These are phyloP conservation scores for Boletus tomentosulus DNA, from an alignment of 768 basidiomycete species.

Conservation along the genomic window DNA sequence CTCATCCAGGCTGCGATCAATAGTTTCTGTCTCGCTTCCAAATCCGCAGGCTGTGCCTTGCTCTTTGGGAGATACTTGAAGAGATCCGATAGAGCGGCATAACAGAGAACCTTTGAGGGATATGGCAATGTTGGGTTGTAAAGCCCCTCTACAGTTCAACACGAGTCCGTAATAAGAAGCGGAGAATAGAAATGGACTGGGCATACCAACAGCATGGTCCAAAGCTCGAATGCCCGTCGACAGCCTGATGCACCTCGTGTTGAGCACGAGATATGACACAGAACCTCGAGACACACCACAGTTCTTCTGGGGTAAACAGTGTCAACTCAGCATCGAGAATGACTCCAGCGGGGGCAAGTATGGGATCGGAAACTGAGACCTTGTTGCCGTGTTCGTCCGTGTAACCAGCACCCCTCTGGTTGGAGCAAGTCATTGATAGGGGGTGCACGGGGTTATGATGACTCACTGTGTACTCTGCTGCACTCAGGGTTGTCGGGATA, in stretches of 20 bases:
- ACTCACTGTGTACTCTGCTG: constrained; percentile 67
- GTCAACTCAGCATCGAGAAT: constrained; percentile 78
- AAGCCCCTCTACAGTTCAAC: constrained; percentile 42
- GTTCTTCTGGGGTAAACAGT: constrained; percentile 63
- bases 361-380: constrained; percentile 46
- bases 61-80: constrained; percentile 69
- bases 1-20: constrained; percentile 81
- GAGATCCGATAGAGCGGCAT: constrained; percentile 64
- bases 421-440: constrained; percentile 1
- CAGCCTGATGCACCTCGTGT: constrained; percentile 43
- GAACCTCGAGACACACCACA: constrained; percentile 48
- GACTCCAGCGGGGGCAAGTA: constrained; percentile 65
- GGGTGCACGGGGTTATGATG: neutral
- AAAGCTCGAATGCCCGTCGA: constrained; percentile 77
- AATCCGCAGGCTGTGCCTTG: constrained; percentile 51
- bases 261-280: constrained; percentile 5
- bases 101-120: constrained; percentile 61
- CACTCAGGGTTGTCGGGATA: constrained; percentile 78
- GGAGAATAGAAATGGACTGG: too few species aligned
- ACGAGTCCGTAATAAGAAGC: neutral
- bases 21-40: constrained; percentile 63
- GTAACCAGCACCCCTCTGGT: constrained; percentile 63
- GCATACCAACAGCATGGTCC: constrained; percentile 72
- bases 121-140: constrained; percentile 53
- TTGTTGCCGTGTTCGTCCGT: constrained; percentile 69